Percentiles rank a stretch among this genome's conserved stretches.
Conservation (phyloP, 768 basidiomycete species). For the Macrocybe gigantea region DNA sequence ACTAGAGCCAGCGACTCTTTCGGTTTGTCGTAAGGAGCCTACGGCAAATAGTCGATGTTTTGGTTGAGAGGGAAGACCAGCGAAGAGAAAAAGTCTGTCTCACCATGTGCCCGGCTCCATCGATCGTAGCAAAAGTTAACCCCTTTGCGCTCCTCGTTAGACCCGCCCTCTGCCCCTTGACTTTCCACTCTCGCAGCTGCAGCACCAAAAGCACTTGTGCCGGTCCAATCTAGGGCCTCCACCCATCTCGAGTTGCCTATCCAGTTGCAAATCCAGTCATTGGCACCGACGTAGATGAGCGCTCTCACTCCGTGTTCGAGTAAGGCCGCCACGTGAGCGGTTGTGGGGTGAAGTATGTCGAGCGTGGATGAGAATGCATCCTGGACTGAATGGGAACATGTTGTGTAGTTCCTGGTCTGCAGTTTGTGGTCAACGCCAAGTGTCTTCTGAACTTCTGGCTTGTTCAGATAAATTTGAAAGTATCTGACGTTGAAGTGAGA, state of each 20-base stretch:
- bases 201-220: slow-evolving; percentile 35
- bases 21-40: slow-evolving; percentile 61
- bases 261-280: slow-evolving; percentile 77
- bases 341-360: slow-evolving; percentile 40
- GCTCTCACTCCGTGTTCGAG: slow-evolving; percentile 68
- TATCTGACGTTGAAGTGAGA: slow-evolving; percentile 25
- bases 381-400: slow-evolving; percentile 33
- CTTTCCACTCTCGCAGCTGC: slow-evolving; percentile 52
- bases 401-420: slow-evolving; percentile 22
- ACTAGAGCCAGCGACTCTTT: slow-evolving; percentile 50
- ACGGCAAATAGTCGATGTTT: slow-evolving; percentile 7
- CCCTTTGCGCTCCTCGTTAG: slow-evolving; percentile 33
- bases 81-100: slow-evolving; percentile 5
- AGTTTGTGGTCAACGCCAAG: slow-evolving; percentile 59
- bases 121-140: slow-evolving; percentile 59
- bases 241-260: slow-evolving; percentile 73
- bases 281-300: slow-evolving; percentile 65
- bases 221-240: slow-evolving; percentile 65
- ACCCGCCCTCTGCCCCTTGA: slow-evolving; percentile 40
- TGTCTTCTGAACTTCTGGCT: slow-evolving; percentile 40
- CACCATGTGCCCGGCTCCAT: slow-evolving; percentile 73
- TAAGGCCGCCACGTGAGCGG: slow-evolving; percentile 56
- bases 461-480: slow-evolving; percentile 59
- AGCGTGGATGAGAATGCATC: slow-evolving; percentile 38
- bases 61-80: background rate